Evolutionary conservation across 208 protist genomes (phyloP).

Genomic region (Acanthamoeba royreba): DNA sequence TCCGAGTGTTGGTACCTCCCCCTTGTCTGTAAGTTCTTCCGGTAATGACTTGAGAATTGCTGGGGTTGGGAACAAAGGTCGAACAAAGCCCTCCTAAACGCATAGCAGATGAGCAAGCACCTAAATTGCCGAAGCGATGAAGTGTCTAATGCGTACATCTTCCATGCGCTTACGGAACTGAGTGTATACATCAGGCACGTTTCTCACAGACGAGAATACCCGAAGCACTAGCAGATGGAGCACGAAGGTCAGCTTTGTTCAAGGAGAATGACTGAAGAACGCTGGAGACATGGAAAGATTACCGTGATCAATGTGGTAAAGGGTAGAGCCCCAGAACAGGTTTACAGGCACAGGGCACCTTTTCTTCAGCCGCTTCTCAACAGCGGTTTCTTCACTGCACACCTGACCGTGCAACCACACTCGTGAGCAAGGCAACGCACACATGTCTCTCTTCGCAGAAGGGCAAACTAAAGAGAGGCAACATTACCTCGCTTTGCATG

Average conservation of each 20-base stretch:
- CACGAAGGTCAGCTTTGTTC: not conserved
- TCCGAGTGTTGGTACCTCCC: not conserved
- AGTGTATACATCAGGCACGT: constrained; percentile 37
- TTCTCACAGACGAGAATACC: not conserved
- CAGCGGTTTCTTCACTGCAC: constrained; percentile 27
- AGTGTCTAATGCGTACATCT: not conserved
- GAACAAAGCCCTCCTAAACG: not conserved
- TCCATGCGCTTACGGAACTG: constrained; percentile 46
- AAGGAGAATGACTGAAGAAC: not conserved
- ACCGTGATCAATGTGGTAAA: constrained; percentile 17
- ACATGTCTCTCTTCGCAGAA: not conserved
- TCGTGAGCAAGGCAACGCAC: not conserved
- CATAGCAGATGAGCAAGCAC: not conserved
- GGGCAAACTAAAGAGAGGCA: not conserved
- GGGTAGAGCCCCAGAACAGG: constrained; percentile 30
- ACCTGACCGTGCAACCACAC: not conserved
- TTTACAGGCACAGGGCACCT: not conserved
- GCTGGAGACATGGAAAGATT: not conserved
- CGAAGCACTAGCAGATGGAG: not conserved
- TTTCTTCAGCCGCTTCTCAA: not conserved
- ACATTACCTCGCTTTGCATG: constrained; percentile 26
- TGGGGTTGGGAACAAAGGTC: not conserved
- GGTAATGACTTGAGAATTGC: not conserved
- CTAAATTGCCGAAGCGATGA: not conserved
- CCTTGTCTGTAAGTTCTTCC: not conserved